phyloP scores from a whole-genome alignment of 805 yeast species.

The Saccharomycopsis schoenii region DNA sequence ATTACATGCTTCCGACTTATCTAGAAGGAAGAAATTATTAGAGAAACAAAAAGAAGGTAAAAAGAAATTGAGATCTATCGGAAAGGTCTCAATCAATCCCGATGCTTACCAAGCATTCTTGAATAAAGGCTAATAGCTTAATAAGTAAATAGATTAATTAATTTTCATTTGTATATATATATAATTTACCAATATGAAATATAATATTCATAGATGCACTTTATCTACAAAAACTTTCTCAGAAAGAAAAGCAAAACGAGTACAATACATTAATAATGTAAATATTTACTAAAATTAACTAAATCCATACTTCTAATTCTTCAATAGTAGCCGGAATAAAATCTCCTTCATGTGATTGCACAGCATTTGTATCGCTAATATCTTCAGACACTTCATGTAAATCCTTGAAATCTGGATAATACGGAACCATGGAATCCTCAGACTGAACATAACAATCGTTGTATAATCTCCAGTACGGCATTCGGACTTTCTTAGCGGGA shows the following conservation, averaged over 20 bases:
- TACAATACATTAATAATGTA: not conserved
- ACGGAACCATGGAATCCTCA: constrained; percentile 71
- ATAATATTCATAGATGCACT: not conserved
- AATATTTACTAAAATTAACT: not conserved
- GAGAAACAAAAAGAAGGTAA: constrained; percentile 92
- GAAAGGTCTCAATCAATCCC: constrained; percentile 66
- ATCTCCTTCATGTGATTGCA: not conserved
- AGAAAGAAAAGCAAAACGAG: not conserved
- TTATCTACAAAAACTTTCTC: not conserved
- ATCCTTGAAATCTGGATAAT: constrained; percentile 53
- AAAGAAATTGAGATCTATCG: constrained; percentile 68
- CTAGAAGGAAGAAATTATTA: constrained; percentile 79
- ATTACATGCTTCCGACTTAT: constrained; percentile 86
- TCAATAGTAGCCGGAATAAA: constrained; percentile 27
- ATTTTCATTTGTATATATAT: not conserved
- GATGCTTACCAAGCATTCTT: constrained; percentile 88
- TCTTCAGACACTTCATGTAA: constrained; percentile 23
- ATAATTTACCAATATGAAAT: not conserved
- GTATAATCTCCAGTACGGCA: constrained; percentile 77
- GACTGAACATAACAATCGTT: constrained; percentile 67
- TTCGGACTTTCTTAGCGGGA: constrained; percentile 81
- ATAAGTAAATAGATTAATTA: not conserved
- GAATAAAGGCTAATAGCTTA: not conserved
- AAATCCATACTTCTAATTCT: constrained; percentile 35
- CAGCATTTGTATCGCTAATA: not conserved